Evolutionary conservation across 164 flowering plant genomes (phyloP).

Genomic region (Stephania japonica): DNA sequence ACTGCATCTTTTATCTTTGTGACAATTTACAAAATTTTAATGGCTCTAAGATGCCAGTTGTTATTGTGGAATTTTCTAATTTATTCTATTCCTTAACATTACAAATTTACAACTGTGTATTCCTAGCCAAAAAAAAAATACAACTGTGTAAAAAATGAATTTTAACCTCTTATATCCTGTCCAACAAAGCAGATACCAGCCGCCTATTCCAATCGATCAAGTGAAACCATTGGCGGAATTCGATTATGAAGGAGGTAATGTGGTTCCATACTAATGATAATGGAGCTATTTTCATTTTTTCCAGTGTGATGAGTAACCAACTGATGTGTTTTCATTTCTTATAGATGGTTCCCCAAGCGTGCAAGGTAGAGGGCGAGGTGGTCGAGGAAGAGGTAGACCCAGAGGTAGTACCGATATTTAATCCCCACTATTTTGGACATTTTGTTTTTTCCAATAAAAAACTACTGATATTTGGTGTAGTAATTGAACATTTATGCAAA

Average conservation of each 20-base stretch:
- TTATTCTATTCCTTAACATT: no score
- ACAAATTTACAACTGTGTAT: no score
- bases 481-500: background rate
- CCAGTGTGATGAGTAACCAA: background rate
- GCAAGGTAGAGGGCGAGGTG: conserved; percentile 38
- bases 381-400: conserved; percentile 35
- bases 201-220: conserved; percentile 58
- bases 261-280: background rate
- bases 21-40: background rate
- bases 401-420: conserved; percentile 21
- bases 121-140: no score
- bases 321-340: background rate
- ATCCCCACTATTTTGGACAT: no score
- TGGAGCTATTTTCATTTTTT: background rate
- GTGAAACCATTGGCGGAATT: conserved; percentile 45
- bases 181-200: conserved; percentile 40
- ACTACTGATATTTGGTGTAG: background rate
- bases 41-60: background rate
- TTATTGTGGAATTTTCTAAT: no score
- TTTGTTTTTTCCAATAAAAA: no score
- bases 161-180: no score
- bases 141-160: background rate
- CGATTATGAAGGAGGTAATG: conserved; percentile 53
- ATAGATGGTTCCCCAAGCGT: conserved; percentile 34
- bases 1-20: background rate